These are phyloP conservation scores for Plasmodium berghei DNA, from an alignment of 169 alveolate species.

Conservation along the genomic window DNA sequence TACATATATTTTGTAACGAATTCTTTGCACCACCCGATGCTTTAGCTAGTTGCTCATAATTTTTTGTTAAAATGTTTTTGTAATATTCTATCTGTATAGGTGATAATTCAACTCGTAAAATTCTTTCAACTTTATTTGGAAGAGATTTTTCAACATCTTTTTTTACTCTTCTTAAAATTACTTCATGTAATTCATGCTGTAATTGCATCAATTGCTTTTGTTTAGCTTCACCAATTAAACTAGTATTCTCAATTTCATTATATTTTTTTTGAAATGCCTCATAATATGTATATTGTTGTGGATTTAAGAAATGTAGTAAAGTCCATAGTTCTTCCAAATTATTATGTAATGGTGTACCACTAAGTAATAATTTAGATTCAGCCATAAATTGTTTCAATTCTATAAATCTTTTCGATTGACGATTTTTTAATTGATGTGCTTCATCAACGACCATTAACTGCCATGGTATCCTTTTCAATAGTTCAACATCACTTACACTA, in stretches of 20 bases:
- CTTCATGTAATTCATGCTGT: constrained; percentile 90
- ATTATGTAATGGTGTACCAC: constrained; percentile 97
- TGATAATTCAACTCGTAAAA: constrained; percentile 91
- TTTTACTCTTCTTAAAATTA: constrained; percentile 91
- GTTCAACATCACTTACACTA: constrained; percentile 90
- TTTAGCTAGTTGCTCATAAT: constrained; percentile 91
- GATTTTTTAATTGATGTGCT: constrained; percentile 94
- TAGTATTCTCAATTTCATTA: constrained; percentile 90
- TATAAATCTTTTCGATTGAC: constrained; percentile 90
- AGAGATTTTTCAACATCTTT: constrained; percentile 93
- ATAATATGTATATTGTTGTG: constrained; percentile 88
- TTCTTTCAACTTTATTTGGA: constrained; percentile 93
- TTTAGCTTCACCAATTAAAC: constrained; percentile 91
- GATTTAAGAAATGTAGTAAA: constrained; percentile 95
- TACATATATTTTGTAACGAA: constrained; percentile 92
- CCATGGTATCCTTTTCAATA: constrained; percentile 89
- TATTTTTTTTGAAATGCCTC: constrained; percentile 89
- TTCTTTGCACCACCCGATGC: constrained; percentile 91
- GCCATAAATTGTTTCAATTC: constrained; percentile 92
- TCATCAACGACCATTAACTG: constrained; percentile 95
- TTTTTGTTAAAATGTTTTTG: constrained; percentile 89
- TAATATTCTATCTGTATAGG: constrained; percentile 92
- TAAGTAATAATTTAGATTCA: constrained; percentile 90
- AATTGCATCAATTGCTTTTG: constrained; percentile 89
- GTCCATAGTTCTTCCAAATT: constrained; percentile 97